phyloP scores from a whole-genome alignment of 306 rosid genomes.

The Erythrophleum fordii region DNA sequence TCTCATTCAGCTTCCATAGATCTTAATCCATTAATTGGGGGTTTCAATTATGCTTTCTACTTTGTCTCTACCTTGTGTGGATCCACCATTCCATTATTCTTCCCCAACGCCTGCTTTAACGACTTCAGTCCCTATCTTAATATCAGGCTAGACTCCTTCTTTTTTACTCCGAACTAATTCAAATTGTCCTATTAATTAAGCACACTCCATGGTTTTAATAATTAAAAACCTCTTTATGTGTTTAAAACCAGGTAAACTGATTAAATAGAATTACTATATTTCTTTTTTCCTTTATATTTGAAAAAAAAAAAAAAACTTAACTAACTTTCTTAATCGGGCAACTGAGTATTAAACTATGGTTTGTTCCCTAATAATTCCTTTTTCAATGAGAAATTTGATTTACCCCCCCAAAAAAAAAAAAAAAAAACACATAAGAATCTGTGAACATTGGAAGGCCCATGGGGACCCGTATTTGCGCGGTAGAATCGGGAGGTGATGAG shows the following conservation, averaged over 20 bases:
- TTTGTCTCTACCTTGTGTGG: background rate
- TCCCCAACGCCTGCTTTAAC: background rate
- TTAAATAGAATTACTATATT: background rate
- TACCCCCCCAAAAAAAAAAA: too few relatives aligned
- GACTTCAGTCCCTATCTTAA: background rate
- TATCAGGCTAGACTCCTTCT: background rate
- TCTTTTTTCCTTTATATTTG: too few relatives aligned
- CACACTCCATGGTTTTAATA: background rate
- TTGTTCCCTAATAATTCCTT: background rate
- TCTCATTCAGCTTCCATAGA: background rate
- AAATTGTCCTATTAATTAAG: background rate
- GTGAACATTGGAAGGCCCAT: background rate
- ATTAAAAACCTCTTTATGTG: background rate
- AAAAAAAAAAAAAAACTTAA: background rate
- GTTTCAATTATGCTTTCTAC: background rate
- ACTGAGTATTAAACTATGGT: background rate
- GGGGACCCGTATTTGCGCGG: background rate
- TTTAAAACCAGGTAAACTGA: background rate
- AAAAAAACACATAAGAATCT: background rate
- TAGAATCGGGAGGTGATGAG: conserved; percentile 17
- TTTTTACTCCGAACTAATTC: background rate
- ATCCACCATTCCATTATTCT: background rate
- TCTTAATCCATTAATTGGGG: background rate
- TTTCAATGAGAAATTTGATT: background rate
- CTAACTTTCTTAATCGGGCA: background rate